These are phyloP conservation scores for Pyrus pyrifolia DNA, from an alignment of 306 rosid species.

Conservation along the genomic window DNA sequence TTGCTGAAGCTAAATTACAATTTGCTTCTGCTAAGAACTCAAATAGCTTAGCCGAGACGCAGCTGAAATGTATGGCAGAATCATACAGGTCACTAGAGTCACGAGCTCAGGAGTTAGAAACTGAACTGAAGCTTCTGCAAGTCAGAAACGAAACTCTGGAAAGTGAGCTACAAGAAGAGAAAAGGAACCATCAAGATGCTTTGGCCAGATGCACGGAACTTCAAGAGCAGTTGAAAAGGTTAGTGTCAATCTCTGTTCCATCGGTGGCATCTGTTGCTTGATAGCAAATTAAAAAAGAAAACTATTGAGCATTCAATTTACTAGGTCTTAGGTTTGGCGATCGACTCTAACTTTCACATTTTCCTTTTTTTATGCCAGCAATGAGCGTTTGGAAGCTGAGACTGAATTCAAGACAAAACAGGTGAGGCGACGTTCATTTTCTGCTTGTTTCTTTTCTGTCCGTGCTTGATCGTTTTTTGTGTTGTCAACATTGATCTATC, in stretches of 20 bases:
- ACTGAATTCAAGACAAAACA: constrained; percentile 46
- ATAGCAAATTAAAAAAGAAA: background rate
- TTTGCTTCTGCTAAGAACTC: constrained; percentile 70
- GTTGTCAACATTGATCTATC: background rate
- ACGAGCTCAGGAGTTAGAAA: constrained; percentile 65
- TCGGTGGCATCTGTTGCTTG: background rate
- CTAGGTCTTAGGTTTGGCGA: background rate
- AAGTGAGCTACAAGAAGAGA: constrained; percentile 70
- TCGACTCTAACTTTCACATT: constrained; percentile 18
- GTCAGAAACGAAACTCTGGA: constrained; percentile 59
- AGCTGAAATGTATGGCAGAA: constrained; percentile 97
- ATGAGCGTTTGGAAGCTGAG: constrained; percentile 37
- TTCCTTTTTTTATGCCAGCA: constrained; percentile 33
- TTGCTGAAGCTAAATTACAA: constrained; percentile 70
- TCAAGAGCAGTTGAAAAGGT: constrained; percentile 78
- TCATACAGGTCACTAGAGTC: constrained; percentile 87
- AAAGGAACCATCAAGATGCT: constrained; percentile 59
- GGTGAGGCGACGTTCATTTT: constrained; percentile 35
- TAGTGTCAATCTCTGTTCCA: constrained; percentile 9
- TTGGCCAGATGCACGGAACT: constrained; percentile 62
- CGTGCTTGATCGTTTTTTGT: background rate
- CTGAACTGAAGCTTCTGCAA: constrained; percentile 52
- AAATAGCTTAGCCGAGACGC: constrained; percentile 87
- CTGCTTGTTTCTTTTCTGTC: background rate
- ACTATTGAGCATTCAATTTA: background rate